These are phyloP conservation scores for Stipa capillata DNA, from an alignment of 176 grass and related monocot genomes.

Conservation along the genomic window DNA sequence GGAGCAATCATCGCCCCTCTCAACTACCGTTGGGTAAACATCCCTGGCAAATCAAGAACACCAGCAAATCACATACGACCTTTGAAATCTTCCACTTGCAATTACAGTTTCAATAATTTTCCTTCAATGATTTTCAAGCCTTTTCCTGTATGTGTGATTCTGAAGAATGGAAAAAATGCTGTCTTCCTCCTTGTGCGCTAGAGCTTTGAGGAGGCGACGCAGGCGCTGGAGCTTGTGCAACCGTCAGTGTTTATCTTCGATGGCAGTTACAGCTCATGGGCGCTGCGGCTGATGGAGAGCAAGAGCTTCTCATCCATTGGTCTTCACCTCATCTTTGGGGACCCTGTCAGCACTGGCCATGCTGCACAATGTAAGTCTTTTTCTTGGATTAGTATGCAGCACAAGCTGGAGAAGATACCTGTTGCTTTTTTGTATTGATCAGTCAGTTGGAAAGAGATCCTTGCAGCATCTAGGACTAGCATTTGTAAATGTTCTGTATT, in stretches of 20 bases:
- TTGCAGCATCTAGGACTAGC: background rate
- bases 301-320: constrained; percentile 1
- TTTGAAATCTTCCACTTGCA: background rate
- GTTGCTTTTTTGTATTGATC: background rate
- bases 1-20: constrained; percentile 77
- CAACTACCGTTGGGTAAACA: constrained; percentile 74
- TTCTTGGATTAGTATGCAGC: background rate
- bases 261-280: constrained; percentile 34
- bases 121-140: background rate
- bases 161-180: background rate
- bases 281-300: constrained; percentile 18
- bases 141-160: background rate
- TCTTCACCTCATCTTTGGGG: constrained; percentile 47
- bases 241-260: constrained; percentile 55
- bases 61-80: background rate
- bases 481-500: background rate
- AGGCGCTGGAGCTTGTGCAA: constrained; percentile 58
- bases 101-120: background rate
- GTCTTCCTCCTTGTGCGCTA: background rate
- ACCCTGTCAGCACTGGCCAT: background rate
- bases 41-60: background rate
- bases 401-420: background rate
- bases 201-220: constrained; percentile 68
- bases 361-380: constrained; percentile 23
- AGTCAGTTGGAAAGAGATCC: background rate